Evolutionary conservation across 2,329 filamentous ascomycete genomes (phyloP), one percentile per base, ranked within the genome.

Genomic region (Calonectria multiphialidica): DNA sequence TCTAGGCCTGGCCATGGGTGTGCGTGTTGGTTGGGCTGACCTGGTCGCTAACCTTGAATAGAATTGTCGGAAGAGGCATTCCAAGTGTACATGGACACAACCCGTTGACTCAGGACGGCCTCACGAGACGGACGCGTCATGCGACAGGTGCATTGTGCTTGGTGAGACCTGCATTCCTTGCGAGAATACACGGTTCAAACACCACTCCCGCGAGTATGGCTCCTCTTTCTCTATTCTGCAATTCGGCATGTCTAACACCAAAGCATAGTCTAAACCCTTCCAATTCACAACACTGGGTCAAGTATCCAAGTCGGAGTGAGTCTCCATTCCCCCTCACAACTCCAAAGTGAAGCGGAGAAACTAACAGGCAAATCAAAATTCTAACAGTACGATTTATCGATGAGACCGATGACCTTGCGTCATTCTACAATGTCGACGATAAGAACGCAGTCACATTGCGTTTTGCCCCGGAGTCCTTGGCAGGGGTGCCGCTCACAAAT

Each of bases 401-500:
- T 23, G 75, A 76, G 40, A 76, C 75, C 12, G 33, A 6, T 1
- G 68, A 70, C 47, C 50, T 76, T n/a, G 74, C 75, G 65, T 74
- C 67, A 21, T 47, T 73, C 7, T 76, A 76, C 28, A 25, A 70
- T n/a, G 63, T 45, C 15, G 37, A 68, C 21, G 66, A 57, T 21
- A 62, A 66, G n/a, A 53, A 47, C 35, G 42, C 21, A 7, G 16
- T 21, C 25, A 21, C 49, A 62, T 25, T 37, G 49, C 35, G 66
- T 21, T 44, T 45, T 8, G 5, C 40, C 18, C 49, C 37, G 21
- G 23, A 53, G 13, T 25, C 68, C 2, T 50, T 61, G 10, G 50
- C 42, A 23, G 55, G 33, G 25, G 4, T 72, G 21, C 40, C 69
- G 21, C 63, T 44, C 55, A 28, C 18, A 28, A 37, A 21, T 25